Conservation (phyloP, 148 eudicot genomes). For the Dianthus caryophyllus region DNA sequence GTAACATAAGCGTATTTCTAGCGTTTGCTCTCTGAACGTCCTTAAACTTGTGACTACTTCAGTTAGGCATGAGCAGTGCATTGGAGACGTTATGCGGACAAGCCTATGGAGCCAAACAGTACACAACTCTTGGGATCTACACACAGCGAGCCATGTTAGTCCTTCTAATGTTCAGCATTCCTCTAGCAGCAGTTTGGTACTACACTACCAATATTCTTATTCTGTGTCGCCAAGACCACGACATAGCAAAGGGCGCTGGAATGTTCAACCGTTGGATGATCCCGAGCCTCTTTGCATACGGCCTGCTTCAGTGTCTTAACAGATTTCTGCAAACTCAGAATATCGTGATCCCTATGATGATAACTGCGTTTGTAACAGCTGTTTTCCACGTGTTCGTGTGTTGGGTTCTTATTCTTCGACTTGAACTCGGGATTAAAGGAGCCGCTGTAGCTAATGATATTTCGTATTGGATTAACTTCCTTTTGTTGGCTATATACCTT, state of each 20-base stretch:
- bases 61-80: conserved; percentile 34
- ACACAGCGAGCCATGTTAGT: conserved; percentile 32
- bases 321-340: conserved; percentile 35
- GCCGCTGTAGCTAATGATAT: conserved; percentile 34
- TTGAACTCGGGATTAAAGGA: conserved; percentile 33
- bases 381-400: conserved; percentile 27
- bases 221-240: conserved; percentile 25
- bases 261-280: conserved; percentile 39
- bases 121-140: conserved; percentile 32
- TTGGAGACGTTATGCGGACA: conserved; percentile 39
- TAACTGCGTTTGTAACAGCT: conserved; percentile 25
- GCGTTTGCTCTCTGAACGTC: no score
- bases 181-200: conserved; percentile 25
- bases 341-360: conserved; percentile 30
- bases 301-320: conserved; percentile 33
- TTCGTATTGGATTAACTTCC: conserved; percentile 17
- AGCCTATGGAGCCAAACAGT: conserved; percentile 32
- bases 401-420: conserved; percentile 31
- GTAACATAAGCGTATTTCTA: no score
- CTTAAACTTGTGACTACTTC: no score
- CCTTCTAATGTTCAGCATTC: conserved; percentile 23
- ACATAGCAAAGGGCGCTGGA: conserved; percentile 31
- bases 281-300: conserved; percentile 33
- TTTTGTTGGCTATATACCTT: conserved; percentile 14
- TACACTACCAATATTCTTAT: conserved; percentile 20